Percentiles rank a stretch among this genome's conserved stretches.
Conservation (phyloP, 1,139 yeast species). For the Candida frijolesensis region DNA sequence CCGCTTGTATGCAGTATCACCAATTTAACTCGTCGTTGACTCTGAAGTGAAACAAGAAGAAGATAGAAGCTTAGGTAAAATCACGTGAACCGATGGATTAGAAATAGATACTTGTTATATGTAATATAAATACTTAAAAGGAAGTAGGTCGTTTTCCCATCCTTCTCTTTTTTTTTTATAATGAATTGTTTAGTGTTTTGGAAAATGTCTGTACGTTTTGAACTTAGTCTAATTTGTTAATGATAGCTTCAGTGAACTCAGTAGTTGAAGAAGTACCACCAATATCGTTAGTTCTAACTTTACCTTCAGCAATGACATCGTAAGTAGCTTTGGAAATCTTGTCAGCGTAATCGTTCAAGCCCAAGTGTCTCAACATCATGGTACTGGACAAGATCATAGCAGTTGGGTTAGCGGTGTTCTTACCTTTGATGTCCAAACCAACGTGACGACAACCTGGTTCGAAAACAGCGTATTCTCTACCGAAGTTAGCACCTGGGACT, state of each 20-base stretch:
- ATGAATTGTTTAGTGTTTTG: neutral
- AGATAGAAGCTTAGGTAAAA: neutral
- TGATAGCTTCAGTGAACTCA: constrained; percentile 87
- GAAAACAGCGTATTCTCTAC: constrained; percentile 96
- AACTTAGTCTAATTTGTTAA: constrained; percentile 51
- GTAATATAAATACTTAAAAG: neutral
- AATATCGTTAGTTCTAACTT: constrained; percentile 77
- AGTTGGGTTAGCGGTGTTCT: constrained; percentile 96
- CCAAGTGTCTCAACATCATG: constrained; percentile 93
- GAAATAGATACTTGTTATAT: neutral
- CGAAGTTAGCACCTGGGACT: constrained; percentile 98
- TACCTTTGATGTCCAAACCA: constrained; percentile 94
- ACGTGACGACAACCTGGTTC: constrained; percentile 99
- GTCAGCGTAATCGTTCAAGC: constrained; percentile 82
- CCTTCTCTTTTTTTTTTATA: neutral
- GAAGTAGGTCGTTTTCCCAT: neutral
- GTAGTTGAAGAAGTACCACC: constrained; percentile 90
- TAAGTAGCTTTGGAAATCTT: constrained; percentile 86
- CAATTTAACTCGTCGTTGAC: neutral
- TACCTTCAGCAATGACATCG: constrained; percentile 86
- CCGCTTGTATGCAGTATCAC: neutral
- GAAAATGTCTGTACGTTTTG: too few species aligned
- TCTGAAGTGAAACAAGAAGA: neutral
- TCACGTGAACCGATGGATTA: neutral
- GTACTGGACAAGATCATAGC: constrained; percentile 92